phyloP scores from a whole-genome alignment of 768 basidiomycete genomes.

The Lentinula aciculospora region DNA sequence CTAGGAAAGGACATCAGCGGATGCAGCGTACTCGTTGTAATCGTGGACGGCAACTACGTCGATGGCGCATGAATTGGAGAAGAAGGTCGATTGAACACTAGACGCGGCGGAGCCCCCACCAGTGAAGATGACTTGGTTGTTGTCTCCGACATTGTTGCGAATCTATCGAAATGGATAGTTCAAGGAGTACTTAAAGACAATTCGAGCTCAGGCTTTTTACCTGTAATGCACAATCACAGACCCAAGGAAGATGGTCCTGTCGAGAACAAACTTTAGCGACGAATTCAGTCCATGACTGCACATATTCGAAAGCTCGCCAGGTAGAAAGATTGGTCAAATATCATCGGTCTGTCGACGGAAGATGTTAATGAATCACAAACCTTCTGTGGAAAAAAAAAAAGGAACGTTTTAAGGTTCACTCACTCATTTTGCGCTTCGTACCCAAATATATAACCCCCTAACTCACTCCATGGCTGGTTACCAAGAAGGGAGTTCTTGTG shows the following conservation, averaged over 20 bases:
- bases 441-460: conserved; percentile 30
- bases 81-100: conserved; percentile 19
- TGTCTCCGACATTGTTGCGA: conserved; percentile 19
- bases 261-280: too few relatives aligned
- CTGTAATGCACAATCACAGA: conserved; percentile 18
- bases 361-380: background rate
- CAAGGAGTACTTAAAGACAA: background rate
- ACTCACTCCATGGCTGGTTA: conserved; percentile 29
- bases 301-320: background rate
- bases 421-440: conserved; percentile 32
- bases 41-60: conserved; percentile 33
- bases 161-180: conserved; percentile 9
- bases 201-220: conserved; percentile 1
- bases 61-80: conserved; percentile 19
- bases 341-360: conserved; percentile 16
- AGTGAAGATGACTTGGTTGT: conserved; percentile 20
- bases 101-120: conserved; percentile 20
- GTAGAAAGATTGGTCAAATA: conserved; percentile 20
- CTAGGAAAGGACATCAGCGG: too few relatives aligned
- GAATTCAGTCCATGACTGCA: background rate
- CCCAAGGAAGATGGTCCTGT: conserved; percentile 14
- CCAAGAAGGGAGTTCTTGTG: conserved; percentile 29
- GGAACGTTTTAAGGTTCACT: background rate
- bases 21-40: conserved; percentile 20
- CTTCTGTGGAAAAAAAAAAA: background rate